Evolutionary conservation across 2,329 filamentous ascomycete genomes (phyloP).

Genomic region (Monosporascus cannonballus): DNA sequence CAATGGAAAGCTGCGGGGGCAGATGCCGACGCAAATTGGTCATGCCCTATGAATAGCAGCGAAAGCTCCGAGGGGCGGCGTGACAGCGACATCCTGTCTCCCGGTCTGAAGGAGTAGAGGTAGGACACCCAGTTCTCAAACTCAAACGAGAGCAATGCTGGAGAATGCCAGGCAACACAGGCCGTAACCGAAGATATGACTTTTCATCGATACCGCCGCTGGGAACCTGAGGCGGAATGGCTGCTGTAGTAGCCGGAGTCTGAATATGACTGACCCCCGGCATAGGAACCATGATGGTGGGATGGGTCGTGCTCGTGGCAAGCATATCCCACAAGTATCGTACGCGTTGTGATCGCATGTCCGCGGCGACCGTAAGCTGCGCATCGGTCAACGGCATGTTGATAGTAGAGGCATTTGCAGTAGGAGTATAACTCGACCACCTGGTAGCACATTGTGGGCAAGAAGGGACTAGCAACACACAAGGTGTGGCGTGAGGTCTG

Average conservation of each 20-base stretch:
- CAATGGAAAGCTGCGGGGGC: slow-evolving; percentile 23
- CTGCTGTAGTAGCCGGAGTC: slow-evolving; percentile 50
- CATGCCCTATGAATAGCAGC: slow-evolving; percentile 40
- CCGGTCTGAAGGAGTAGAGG: slow-evolving; percentile 40
- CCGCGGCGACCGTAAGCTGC: slow-evolving; percentile 66
- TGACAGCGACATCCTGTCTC: slow-evolving; percentile 23
- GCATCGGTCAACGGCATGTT: slow-evolving; percentile 81
- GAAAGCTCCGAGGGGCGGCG: slow-evolving; percentile 43
- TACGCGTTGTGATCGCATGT: slow-evolving; percentile 66
- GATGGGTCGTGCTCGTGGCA: slow-evolving; percentile 52
- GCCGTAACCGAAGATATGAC: slow-evolving; percentile 46
- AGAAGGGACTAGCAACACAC: slow-evolving; percentile 1
- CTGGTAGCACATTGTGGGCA: slow-evolving; percentile 69
- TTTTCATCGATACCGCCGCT: slow-evolving; percentile 42
- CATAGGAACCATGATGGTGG: slow-evolving; percentile 31
- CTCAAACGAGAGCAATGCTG: slow-evolving; percentile 36
- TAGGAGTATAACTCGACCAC: slow-evolving; percentile 80
- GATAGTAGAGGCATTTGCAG: slow-evolving; percentile 83
- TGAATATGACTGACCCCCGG: slow-evolving; percentile 38
- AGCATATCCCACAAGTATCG: slow-evolving; percentile 76
- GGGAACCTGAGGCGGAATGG: slow-evolving; percentile 38
- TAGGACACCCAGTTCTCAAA: slow-evolving; percentile 41
- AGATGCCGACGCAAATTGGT: slow-evolving; percentile 34
- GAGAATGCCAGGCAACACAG: slow-evolving; percentile 34
- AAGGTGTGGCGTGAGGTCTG: neutral